Evolutionary conservation across 768 basidiomycete genomes (phyloP).

Genomic region (Podaxis sp.): DNA sequence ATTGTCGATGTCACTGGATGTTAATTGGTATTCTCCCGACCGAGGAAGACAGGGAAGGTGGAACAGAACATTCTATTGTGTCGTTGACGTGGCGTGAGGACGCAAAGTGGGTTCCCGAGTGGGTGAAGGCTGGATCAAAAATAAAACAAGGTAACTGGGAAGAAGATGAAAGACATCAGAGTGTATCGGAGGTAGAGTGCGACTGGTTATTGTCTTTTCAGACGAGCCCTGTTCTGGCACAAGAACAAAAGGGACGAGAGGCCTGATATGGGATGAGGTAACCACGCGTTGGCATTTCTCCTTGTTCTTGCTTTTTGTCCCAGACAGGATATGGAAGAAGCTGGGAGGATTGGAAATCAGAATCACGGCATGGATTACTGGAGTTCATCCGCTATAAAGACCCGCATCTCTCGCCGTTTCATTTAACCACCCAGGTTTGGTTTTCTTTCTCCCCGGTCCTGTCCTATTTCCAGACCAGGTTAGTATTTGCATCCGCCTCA

Average conservation of each 20-base stretch:
- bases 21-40: background rate
- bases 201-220: conserved; percentile 22
- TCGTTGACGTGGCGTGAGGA: conserved; percentile 11
- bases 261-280: conserved; percentile 1
- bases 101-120: background rate
- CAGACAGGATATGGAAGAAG: background rate
- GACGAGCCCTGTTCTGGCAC: conserved; percentile 1
- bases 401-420: background rate
- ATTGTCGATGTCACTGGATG: conserved; percentile 9
- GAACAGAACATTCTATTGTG: conserved; percentile 18
- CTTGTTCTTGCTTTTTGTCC: conserved; percentile 15
- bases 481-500: conserved; percentile 16
- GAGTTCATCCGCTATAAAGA: conserved; percentile 12
- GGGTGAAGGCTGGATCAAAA: conserved; percentile 1
- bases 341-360: background rate
- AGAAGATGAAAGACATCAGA: background rate
- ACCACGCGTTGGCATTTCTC: conserved; percentile 4
- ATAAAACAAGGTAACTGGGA: conserved; percentile 16
- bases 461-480: conserved; percentile 23
- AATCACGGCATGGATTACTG: conserved; percentile 1
- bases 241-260: conserved; percentile 20
- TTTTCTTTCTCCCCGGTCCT: conserved; percentile 24
- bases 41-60: conserved; percentile 12
- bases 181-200: conserved; percentile 17
- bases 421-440: conserved; percentile 24